A percentile compares a stretch with the other conserved stretches of the same genome.
Evolutionary conservation across 2,329 filamentous ascomycete genomes (phyloP).

Genomic region (Rhinocladiella mackenziei): DNA sequence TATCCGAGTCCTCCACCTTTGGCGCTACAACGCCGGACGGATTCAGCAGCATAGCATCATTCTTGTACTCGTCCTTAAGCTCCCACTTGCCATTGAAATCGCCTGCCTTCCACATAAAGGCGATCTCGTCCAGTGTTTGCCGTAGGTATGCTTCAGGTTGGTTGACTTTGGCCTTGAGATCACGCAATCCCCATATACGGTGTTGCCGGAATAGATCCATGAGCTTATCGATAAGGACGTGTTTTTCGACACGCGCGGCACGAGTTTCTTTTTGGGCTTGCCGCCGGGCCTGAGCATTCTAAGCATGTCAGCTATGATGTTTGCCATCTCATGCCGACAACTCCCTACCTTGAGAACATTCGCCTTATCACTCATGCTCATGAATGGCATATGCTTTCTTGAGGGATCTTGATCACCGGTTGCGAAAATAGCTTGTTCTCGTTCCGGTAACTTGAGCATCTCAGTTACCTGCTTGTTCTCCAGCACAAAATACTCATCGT

Average conservation of each 20-base stretch:
- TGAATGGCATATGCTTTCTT: constrained; percentile 18
- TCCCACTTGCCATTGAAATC: constrained; percentile 32
- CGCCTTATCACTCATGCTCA: constrained; percentile 18
- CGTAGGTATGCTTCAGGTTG: constrained; percentile 95
- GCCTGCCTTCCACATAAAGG: constrained; percentile 28
- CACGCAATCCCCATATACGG: constrained; percentile 91
- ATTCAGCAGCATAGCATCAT: constrained; percentile 32
- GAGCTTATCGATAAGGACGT: constrained; percentile 80
- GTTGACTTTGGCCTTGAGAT: constrained; percentile 68
- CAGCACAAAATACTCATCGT: constrained; percentile 63
- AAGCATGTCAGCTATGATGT: constrained; percentile 1
- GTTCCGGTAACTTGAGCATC: constrained; percentile 53
- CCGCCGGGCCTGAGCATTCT: constrained; percentile 33
- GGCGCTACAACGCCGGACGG: constrained; percentile 23
- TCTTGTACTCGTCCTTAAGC: constrained; percentile 35
- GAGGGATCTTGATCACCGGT: constrained; percentile 20
- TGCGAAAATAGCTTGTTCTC: constrained; percentile 18
- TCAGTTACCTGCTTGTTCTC: constrained; percentile 57
- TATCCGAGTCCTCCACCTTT: constrained; percentile 27
- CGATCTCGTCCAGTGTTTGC: constrained; percentile 62
- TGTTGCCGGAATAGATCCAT: constrained; percentile 79
- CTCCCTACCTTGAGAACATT: constrained; percentile 29
- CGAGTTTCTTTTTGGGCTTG: constrained; percentile 67
- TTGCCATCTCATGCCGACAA: constrained; percentile 38
- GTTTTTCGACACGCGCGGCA: constrained; percentile 81